A percentile compares a stretch with the other conserved stretches of the same genome.
Evolutionary conservation across 1,284 basidiomycete genomes (phyloP).

Genomic region (Athelia psychrophila): DNA sequence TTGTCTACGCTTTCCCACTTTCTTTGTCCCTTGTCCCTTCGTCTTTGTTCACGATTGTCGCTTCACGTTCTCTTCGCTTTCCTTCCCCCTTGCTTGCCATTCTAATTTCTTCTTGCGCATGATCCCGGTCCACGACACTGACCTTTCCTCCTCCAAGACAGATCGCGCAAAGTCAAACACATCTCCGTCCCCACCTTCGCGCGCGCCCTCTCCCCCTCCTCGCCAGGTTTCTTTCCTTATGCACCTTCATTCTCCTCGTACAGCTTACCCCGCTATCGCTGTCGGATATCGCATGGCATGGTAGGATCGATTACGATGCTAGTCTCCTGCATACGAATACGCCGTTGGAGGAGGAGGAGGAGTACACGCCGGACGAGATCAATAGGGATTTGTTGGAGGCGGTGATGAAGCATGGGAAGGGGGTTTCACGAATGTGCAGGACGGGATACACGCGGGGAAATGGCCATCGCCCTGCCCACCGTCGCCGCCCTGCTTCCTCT

Average conservation of each 20-base stretch:
- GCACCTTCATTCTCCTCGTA: constrained; percentile 22
- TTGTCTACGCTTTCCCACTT: too few species aligned
- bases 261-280: constrained; percentile 24
- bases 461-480: constrained; percentile 38
- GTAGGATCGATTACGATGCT: constrained; percentile 49
- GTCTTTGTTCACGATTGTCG: too few species aligned
- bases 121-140: too few species aligned
- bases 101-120: constrained; percentile 3
- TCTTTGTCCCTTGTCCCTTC: too few species aligned
- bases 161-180: constrained; percentile 31
- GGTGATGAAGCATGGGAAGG: constrained; percentile 15
- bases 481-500: constrained; percentile 18
- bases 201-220: constrained; percentile 27
- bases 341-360: constrained; percentile 7
- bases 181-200: constrained; percentile 26
- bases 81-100: not conserved
- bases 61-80: too few species aligned
- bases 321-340: constrained; percentile 44
- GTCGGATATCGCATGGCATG: constrained; percentile 34
- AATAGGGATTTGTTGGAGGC: constrained; percentile 17
- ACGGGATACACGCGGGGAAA: constrained; percentile 41
- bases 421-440: constrained; percentile 19
- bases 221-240: constrained; percentile 27
- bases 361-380: constrained; percentile 23
- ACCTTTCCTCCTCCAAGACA: too few species aligned